These are phyloP conservation scores for Calonectria pseudoreteaudii DNA, from an alignment of 2,329 filamentous ascomycete species.

Conservation along the genomic window DNA sequence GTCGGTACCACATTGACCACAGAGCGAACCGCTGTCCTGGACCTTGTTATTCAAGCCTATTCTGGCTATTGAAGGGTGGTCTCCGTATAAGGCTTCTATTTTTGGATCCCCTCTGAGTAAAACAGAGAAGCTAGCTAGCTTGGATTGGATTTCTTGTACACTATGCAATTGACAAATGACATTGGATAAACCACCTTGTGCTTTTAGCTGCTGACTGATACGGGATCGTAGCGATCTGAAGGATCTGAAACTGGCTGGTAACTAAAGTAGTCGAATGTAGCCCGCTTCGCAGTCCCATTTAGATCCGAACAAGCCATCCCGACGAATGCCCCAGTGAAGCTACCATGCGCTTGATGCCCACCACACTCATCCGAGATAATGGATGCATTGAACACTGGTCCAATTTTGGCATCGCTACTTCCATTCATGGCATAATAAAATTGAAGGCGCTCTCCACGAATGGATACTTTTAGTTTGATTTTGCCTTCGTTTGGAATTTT, in stretches of 20 bases:
- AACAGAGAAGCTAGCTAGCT: background rate
- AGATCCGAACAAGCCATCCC: constrained; percentile 67
- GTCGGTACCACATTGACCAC: constrained; percentile 51
- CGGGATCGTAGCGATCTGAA: constrained; percentile 34
- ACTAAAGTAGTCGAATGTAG: constrained; percentile 63
- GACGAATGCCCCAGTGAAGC: constrained; percentile 73
- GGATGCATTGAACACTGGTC: constrained; percentile 68
- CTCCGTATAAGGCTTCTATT: background rate
- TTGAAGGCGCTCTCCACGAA: constrained; percentile 64
- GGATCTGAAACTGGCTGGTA: constrained; percentile 62
- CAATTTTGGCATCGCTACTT: constrained; percentile 59
- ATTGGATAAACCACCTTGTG: background rate
- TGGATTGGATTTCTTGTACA: background rate
- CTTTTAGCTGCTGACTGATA: background rate
- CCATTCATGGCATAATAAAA: constrained; percentile 67
- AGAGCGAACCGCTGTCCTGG: constrained; percentile 40
- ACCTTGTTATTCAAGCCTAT: constrained; percentile 60
- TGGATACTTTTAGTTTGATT: constrained; percentile 62
- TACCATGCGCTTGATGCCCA: constrained; percentile 70
- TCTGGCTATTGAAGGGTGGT: background rate
- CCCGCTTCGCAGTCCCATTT: constrained; percentile 61
- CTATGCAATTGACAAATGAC: background rate
- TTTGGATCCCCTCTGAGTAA: background rate
- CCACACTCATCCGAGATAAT: constrained; percentile 73
- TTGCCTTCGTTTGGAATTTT: constrained; percentile 66